phyloP scores from a whole-genome alignment of 495 filamentous ascomycete genomes.

The Recurvomyces mirabilis region DNA sequence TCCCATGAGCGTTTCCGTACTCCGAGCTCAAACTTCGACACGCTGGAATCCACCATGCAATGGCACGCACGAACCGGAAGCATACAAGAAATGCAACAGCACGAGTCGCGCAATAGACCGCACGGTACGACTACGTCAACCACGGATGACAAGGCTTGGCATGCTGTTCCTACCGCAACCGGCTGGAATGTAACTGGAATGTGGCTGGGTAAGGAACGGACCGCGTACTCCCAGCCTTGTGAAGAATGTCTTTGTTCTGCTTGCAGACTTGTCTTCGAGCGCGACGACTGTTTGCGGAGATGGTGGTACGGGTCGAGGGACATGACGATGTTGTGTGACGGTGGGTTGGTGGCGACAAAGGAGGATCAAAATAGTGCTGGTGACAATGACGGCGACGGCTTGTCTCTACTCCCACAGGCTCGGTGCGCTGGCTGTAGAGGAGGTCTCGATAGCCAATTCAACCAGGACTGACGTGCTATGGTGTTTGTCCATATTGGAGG shows the following conservation, averaged over 20 bases:
- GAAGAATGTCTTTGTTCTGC: slow-evolving; percentile 8
- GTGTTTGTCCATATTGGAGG: no score
- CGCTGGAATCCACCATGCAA: no score
- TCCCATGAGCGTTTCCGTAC: no score
- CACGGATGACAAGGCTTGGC: not conserved
- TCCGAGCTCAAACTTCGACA: no score
- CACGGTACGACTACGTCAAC: not conserved
- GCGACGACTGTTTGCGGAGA: slow-evolving; percentile 1
- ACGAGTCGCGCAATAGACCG: not conserved
- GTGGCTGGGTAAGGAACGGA: slow-evolving; percentile 7
- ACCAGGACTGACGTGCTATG: not conserved
- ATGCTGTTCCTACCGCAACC: slow-evolving; percentile 2
- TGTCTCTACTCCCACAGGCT: not conserved
- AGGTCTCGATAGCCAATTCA: no score
- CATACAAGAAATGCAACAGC: not conserved
- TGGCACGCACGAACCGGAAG: no score
- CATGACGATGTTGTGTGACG: not conserved
- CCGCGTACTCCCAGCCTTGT: not conserved
- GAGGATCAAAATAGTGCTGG: not conserved
- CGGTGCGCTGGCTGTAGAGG: not conserved
- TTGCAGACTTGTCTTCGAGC: not conserved
- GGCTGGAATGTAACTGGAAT: no score
- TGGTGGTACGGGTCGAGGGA: not conserved
- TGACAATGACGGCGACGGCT: slow-evolving; percentile 6
- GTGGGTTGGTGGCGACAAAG: not conserved